Percentiles rank a stretch among this genome's conserved stretches.
Conservation (phyloP, 2,329 filamentous ascomycete species). For the Tolypocladium amazonense region DNA sequence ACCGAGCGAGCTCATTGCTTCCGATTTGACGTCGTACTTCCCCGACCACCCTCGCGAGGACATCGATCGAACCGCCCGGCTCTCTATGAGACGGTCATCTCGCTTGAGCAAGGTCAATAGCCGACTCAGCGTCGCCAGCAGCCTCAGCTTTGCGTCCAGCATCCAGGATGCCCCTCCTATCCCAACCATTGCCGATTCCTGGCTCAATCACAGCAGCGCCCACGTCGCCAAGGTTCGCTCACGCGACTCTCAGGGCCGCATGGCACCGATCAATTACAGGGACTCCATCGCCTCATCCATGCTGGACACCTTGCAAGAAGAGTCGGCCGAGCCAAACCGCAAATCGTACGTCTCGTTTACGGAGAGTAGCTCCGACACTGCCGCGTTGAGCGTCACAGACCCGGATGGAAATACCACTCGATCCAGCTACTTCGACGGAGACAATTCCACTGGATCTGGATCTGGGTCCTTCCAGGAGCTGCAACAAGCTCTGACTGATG, state of each 20-base stretch:
- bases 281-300: slow-evolving; percentile 85
- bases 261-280: slow-evolving; percentile 44
- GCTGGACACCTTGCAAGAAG: slow-evolving; percentile 83
- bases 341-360: slow-evolving; percentile 93
- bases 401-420: slow-evolving; percentile 60
- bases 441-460: slow-evolving; percentile 57
- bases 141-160: slow-evolving; percentile 84
- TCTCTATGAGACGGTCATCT: slow-evolving; percentile 83
- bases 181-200: slow-evolving; percentile 88
- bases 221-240: slow-evolving; percentile 27
- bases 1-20: slow-evolving; percentile 93
- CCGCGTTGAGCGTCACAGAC: slow-evolving; percentile 63
- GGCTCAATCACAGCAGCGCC: slow-evolving; percentile 51
- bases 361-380: slow-evolving; percentile 62
- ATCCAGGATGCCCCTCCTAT: slow-evolving; percentile 89
- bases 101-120: slow-evolving; percentile 88
- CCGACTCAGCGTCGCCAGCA: slow-evolving; percentile 87
- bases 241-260: slow-evolving; percentile 39
- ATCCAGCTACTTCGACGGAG: slow-evolving; percentile 80
- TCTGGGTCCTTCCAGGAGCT: slow-evolving; percentile 73
- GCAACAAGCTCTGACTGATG: slow-evolving; percentile 74
- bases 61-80: slow-evolving; percentile 88
- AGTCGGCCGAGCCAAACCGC: slow-evolving; percentile 78
- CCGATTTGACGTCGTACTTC: slow-evolving; percentile 94
- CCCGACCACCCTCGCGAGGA: slow-evolving; percentile 88